A percentile compares a stretch with the other conserved stretches of the same genome.
Conservation (phyloP, 2,329 filamentous ascomycete genomes). For the Magnaporthales sp. region DNA sequence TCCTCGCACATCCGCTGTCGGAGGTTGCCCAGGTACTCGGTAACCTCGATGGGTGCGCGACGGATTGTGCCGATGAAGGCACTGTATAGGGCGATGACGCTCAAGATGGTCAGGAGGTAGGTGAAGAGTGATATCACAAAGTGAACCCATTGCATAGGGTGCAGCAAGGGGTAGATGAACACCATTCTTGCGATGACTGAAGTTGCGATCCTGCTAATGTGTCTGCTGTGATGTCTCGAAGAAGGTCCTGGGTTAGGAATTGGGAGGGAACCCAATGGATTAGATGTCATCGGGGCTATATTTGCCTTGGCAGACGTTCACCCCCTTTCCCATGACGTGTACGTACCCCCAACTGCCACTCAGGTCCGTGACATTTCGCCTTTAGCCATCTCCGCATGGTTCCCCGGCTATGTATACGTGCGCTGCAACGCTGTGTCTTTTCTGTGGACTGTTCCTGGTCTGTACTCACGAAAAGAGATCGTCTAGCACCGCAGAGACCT, state of each 20-base stretch:
- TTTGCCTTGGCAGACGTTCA: background rate
- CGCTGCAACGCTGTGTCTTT: background rate
- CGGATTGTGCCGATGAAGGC: constrained; percentile 11
- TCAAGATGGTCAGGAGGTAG: constrained; percentile 11
- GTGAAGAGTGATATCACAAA: constrained; percentile 10
- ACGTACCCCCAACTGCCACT: background rate
- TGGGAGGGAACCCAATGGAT: background rate
- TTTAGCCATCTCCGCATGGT: background rate
- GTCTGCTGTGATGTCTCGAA: background rate
- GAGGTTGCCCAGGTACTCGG: constrained; percentile 11
- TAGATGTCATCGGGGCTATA: background rate
- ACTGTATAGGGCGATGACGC: constrained; percentile 12
- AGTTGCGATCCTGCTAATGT: background rate
- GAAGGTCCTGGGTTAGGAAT: background rate
- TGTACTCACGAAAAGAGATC: no score
- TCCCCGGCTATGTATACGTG: background rate
- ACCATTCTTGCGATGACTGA: background rate
- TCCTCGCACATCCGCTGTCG: constrained; percentile 12
- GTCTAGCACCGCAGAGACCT: no score
- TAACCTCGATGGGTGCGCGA: constrained; percentile 11
- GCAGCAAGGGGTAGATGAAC: background rate
- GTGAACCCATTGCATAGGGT: background rate
- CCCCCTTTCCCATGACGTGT: background rate
- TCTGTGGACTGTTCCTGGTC: no score
- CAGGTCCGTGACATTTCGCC: background rate